Evolutionary conservation across 768 basidiomycete genomes (phyloP), one percentile per base, ranked within the genome.

Genomic region (Macrolepiota albuminosa): DNA sequence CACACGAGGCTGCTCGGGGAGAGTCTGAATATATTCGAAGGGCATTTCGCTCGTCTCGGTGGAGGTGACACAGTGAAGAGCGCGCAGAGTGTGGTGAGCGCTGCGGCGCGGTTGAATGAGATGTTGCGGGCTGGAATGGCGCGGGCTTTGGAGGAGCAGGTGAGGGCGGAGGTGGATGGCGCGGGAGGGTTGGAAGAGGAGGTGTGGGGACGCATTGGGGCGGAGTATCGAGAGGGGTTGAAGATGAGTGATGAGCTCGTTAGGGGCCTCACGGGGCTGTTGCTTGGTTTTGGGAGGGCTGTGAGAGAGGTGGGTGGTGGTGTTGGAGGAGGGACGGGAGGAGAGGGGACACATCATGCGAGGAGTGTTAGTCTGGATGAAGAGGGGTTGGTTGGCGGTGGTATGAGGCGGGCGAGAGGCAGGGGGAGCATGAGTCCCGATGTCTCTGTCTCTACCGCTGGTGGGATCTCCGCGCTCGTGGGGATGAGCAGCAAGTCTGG

Each of bases 241-340:
- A 77, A 87, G 66, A 80, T 84, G 57, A 88, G 88, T 61, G 92
- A 93, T 68, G 91, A 93, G 69, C 75, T 92, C 49, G 86, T 93
- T 4, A 76, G 92, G 57, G 85, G 84, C 7, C 75, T 90, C 69
- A 93, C 91, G 8, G 86, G 84, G 45, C 83, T 93, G 60, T 71
- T 93, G 63, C 73, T 93, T n/a, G 87, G 88, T 36, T 78, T 88
- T 6, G 90, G 92, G 36, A 83, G 82, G 69, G 77, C 88, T 11
- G 69, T 92, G 60, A 79, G 84, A 60, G 91, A 92, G 55, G 70
- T 78, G 26, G 72, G 70, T 29, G 68, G 66, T 31, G 70, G 68
- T 18, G 66, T 61, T 50, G 71, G 64, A 49, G 70, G 70, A 24
- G 75, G 16, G 18, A 33, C 4, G 0, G 48, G 5, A 1, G 53